Base-by-base conservation (phyloP, 2,329 filamentous ascomycete genomes). In the Alternaria rosae region DNA sequence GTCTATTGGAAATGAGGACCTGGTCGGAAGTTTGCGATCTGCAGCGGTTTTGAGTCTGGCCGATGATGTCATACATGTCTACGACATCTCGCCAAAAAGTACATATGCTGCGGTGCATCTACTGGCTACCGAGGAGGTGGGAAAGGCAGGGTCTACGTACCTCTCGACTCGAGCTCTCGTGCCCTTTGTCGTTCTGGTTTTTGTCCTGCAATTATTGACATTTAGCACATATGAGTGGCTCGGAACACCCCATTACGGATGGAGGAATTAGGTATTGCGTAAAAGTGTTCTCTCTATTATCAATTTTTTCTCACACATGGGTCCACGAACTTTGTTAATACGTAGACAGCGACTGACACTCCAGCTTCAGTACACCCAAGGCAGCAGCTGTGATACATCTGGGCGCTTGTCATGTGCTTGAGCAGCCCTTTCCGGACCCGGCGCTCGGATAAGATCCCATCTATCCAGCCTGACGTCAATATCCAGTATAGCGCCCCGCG, bases 231-330 rank as follows among this genome's bases (percentile, higher is more conserved):
- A n/a, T 35, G 28, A 51, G 6, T 6, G 48, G 35, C 5, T 17
- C 21, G n/a, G 12, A 32, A 15, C 35, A 43, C 30, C 17, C 17
- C 23, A 28, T 28, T 12, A 23, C 25, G 17, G 47, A 26, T 44
- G 15, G 8, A 9, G 30, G 17, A 45, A 26, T 12, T 25, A 38
- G 26, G 26, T 21, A 57, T n/a, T 44, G 13, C 23, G 12, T 38
- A 47, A 57, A 61, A 61, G 58, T 45, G 12, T 38, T 52, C 26
- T 35, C 25, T 21, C 45, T 25, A n/a, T 23, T 17, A 45, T 13
- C 20, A 13, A 23, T 23, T 20, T 10, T n/a, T 44, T 17, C 21
- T 10, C 20, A n/a, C 10, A 32, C 13, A 12, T n/a, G 13, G 26
- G 13, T 23, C 13, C 7, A 44, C 20, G 13, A 44, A 44, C 21